These are phyloP conservation scores for Agmasoma carcini DNA, from an alignment of 371 early-diverging fungal genomes.

Conservation along the genomic window DNA sequence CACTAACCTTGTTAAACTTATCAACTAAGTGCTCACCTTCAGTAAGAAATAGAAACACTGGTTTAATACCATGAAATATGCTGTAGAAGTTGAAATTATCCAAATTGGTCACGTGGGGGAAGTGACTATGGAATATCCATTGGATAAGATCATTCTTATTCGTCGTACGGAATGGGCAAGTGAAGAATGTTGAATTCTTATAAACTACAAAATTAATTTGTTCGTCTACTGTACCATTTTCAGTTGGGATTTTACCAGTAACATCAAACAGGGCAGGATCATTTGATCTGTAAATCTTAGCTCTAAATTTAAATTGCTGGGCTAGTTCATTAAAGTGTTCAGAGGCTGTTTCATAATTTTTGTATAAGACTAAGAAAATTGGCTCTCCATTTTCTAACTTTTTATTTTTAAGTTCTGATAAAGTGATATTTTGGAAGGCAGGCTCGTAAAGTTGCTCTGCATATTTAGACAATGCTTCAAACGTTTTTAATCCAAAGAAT, in stretches of 20 bases:
- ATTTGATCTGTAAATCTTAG: slow-evolving; percentile 50
- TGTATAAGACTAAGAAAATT: slow-evolving; percentile 53
- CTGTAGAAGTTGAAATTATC: slow-evolving; percentile 53
- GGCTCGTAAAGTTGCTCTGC: slow-evolving; percentile 44
- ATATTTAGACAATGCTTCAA: slow-evolving; percentile 37
- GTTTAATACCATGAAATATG: slow-evolving; percentile 55
- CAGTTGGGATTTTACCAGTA: slow-evolving; percentile 39
- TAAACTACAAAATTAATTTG: slow-evolving; percentile 50
- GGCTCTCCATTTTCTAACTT: slow-evolving; percentile 42
- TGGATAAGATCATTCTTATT: slow-evolving; percentile 47
- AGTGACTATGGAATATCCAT: slow-evolving; percentile 55
- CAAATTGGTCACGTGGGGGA: slow-evolving; percentile 52
- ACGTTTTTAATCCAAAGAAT: slow-evolving; percentile 20
- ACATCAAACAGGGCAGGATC: slow-evolving; percentile 44
- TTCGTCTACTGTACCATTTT: neutral
- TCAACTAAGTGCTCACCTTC: slow-evolving; percentile 38
- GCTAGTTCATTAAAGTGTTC: slow-evolving; percentile 49
- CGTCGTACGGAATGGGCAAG: slow-evolving; percentile 37
- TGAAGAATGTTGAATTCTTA: slow-evolving; percentile 51
- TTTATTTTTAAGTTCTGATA: slow-evolving; percentile 38
- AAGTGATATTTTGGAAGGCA: slow-evolving; percentile 44
- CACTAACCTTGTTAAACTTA: slow-evolving; percentile 47
- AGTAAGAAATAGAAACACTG: slow-evolving; percentile 49
- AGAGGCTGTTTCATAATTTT: slow-evolving; percentile 47
- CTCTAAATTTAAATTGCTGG: slow-evolving; percentile 54